Base-by-base conservation (phyloP, 371 early-diverging fungal species). In the Batrachochytrium dendrobatidis region DNA sequence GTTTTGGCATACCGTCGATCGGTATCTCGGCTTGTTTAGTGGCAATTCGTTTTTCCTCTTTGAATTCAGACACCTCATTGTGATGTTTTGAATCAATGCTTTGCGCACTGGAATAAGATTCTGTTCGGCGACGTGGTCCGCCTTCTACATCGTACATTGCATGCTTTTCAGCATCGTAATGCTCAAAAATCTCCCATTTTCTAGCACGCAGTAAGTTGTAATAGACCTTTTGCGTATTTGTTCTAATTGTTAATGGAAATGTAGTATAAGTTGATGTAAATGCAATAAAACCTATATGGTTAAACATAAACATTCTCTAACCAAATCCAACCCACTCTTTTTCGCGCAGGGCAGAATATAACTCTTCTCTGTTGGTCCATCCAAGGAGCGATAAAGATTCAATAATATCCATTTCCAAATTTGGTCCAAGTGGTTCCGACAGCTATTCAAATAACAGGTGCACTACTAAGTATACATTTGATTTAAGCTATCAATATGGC, bases 181-280 rank as follows among this genome's bases (percentile, higher is more conserved):
- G 71, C 56, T 82, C 83, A 7, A 83, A 60, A 29, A 66, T 51
- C 29, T 83, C 82, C 26, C 48, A 60, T 62, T 82, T 83, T 39
- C 81, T 76, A 33, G 72, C 68, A n/a, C 53, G 65, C 3, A 85
- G 67, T 12, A 85, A 60, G n/a, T 72, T 72, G 58, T 85, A 85
- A 53, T 82, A 85, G 6, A 80, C 68, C 61, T 85, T 84, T 51
- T 82, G 83, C 54, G 67, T 66, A 43, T 73, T 74, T 20, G 56
- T 35, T 28, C 65, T 53, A 57, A 25, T 28, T 20, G 39, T 39
- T 15, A 15, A 20, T 39, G 15, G 15, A 39, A 39, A 39, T 39
- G 39, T 20, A 20, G 28, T 6, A 18, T 48, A 22, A 18, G 6
- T 24, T 22, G 49, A 48, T 48, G 22, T 6, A 29, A 48, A 7